phyloP scores from a whole-genome alignment of 2,329 filamentous ascomycete genomes.

The Colletotrichum trifolii region DNA sequence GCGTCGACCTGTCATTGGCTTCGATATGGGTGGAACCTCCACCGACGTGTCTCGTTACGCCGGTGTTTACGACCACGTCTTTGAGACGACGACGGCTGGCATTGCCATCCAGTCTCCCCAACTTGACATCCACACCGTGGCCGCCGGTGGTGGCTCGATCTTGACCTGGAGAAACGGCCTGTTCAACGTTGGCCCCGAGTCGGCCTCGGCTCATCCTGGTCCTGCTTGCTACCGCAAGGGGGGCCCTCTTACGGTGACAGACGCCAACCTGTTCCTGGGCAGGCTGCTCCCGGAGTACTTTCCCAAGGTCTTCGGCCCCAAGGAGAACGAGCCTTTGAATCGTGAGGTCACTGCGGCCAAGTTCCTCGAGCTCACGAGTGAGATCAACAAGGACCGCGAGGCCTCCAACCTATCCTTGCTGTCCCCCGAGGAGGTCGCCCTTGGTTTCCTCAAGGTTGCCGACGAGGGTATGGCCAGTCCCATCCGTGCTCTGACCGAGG shows the following conservation, averaged over 20 bases:
- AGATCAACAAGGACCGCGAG: slow-evolving; percentile 52
- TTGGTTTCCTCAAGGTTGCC: slow-evolving; percentile 51
- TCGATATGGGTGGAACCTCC: slow-evolving; percentile 78
- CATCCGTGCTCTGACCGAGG: slow-evolving; percentile 49
- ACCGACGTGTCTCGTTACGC: slow-evolving; percentile 79
- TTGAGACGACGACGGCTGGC: slow-evolving; percentile 82
- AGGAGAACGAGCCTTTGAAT: slow-evolving; percentile 67
- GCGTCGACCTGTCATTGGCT: slow-evolving; percentile 77
- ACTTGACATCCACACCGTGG: slow-evolving; percentile 85
- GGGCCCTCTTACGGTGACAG: slow-evolving; percentile 77
- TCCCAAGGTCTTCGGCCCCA: slow-evolving; percentile 77
- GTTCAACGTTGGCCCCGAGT: slow-evolving; percentile 79
- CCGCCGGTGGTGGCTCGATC: slow-evolving; percentile 78
- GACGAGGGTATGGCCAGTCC: slow-evolving; percentile 50
- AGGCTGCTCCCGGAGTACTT: slow-evolving; percentile 72
- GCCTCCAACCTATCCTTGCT: slow-evolving; percentile 41
- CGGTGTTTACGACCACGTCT: slow-evolving; percentile 57
- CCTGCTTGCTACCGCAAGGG: slow-evolving; percentile 80
- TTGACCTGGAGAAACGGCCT: slow-evolving; percentile 79
- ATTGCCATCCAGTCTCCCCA: slow-evolving; percentile 83
- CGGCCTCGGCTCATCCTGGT: slow-evolving; percentile 76
- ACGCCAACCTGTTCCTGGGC: slow-evolving; percentile 77
- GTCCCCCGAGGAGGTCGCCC: slow-evolving; percentile 49
- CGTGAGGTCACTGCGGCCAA: slow-evolving; percentile 51
- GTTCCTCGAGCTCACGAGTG: slow-evolving; percentile 53